Conservation (phyloP, 1,284 basidiomycete genomes). For the Coriolopsis trogii region DNA sequence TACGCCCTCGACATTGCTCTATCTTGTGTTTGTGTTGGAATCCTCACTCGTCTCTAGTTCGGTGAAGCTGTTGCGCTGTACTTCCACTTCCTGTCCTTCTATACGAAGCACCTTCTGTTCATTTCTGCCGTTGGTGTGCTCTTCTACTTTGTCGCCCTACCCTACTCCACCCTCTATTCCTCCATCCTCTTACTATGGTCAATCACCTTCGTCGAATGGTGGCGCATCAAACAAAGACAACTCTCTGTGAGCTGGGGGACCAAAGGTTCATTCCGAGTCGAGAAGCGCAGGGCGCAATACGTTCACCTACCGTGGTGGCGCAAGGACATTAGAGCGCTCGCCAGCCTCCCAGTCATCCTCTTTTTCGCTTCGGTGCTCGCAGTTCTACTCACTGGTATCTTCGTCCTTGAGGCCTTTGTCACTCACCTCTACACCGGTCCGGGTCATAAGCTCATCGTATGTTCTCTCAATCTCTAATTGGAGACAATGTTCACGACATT, state of each 20-base stretch:
- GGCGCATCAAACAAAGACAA: conserved; percentile 83
- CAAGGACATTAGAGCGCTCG: conserved; percentile 74
- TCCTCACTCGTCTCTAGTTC: conserved; percentile 55
- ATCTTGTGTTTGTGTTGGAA: neutral
- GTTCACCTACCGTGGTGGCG: conserved; percentile 71
- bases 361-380: conserved; percentile 76
- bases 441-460: conserved; percentile 75
- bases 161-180: conserved; percentile 83
- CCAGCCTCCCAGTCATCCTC: conserved; percentile 79
- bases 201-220: conserved; percentile 85
- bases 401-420: conserved; percentile 88
- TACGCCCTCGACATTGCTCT: conserved; percentile 27
- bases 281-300: conserved; percentile 74
- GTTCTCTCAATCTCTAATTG: conserved; percentile 28
- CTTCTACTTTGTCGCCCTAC: conserved; percentile 66
- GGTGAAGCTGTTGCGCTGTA: conserved; percentile 90
- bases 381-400: conserved; percentile 75
- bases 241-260: conserved; percentile 84
- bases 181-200: conserved; percentile 79
- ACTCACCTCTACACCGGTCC: conserved; percentile 86
- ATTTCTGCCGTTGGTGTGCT: conserved; percentile 64
- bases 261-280: conserved; percentile 75
- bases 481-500: neutral
- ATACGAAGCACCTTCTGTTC: conserved; percentile 77
- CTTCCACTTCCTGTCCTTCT: conserved; percentile 86